Evolutionary conservation across 805 yeast genomes (phyloP).

Genomic region (Starmera amethionina): DNA sequence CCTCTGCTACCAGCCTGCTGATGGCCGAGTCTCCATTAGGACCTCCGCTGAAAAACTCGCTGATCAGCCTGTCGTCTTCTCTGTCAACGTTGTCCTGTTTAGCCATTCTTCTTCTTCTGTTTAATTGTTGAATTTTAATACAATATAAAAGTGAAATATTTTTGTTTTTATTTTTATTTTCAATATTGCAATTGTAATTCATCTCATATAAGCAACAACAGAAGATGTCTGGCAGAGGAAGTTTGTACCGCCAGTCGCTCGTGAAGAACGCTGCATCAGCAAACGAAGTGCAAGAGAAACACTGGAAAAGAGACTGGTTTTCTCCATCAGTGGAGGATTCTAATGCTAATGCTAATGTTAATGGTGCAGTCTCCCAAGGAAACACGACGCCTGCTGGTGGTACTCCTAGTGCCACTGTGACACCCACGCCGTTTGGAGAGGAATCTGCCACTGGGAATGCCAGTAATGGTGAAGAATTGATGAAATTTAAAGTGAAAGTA

Average conservation of each 20-base stretch:
- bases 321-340: constrained; percentile 7
- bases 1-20: constrained; percentile 7
- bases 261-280: constrained; percentile 16
- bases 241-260: constrained; percentile 18
- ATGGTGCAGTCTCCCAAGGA: too few relatives aligned
- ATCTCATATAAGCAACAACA: too few relatives aligned
- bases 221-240: constrained; percentile 15
- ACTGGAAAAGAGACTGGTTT: constrained; percentile 21
- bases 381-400: too few relatives aligned
- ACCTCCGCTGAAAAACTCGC: too few relatives aligned
- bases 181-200: too few relatives aligned
- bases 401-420: constrained; percentile 14
- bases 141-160: too few relatives aligned
- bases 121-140: too few relatives aligned
- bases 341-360: too few relatives aligned
- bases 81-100: too few relatives aligned
- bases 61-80: too few relatives aligned
- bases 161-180: too few relatives aligned
- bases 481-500: constrained; percentile 20
- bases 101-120: too few relatives aligned
- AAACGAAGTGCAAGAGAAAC: constrained; percentile 11
- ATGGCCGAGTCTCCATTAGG: constrained; percentile 8
- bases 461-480: constrained; percentile 6
- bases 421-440: constrained; percentile 19
- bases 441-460: constrained; percentile 2